Evolutionary conservation across 176 grass and related monocot genomes (phyloP).

Genomic region (Chrysopogon serrulatus): DNA sequence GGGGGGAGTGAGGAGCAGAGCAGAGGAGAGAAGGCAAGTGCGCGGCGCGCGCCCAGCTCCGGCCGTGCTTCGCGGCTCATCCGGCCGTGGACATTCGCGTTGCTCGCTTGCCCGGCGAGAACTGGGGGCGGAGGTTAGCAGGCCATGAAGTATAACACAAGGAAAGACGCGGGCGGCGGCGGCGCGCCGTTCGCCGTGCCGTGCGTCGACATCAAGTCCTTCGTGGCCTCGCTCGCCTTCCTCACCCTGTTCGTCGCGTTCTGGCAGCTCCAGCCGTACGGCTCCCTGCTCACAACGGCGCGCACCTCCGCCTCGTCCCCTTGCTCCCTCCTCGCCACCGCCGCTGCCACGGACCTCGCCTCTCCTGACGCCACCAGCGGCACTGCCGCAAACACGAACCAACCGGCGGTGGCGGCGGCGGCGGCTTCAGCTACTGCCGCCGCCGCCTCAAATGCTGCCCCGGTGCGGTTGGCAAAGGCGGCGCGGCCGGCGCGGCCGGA

Average conservation of each 20-base stretch:
- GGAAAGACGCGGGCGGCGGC: conserved; percentile 40
- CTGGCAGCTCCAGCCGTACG: conserved; percentile 91
- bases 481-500: not conserved
- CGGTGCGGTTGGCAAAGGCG: not conserved
- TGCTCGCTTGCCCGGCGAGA: not conserved
- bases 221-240: conserved; percentile 62
- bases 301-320: conserved; percentile 29
- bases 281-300: conserved; percentile 37
- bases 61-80: not conserved
- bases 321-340: conserved; percentile 1
- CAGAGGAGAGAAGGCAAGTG: not conserved
- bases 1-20: not conserved
- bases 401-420: not conserved
- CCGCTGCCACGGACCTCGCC: not conserved
- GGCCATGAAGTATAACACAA: conserved; percentile 46
- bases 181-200: conserved; percentile 27
- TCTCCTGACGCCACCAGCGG: not conserved
- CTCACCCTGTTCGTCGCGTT: conserved; percentile 66
- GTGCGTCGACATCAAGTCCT: conserved; percentile 77
- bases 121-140: no score
- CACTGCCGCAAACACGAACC: not conserved
- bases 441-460: not conserved
- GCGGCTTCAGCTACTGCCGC: not conserved
- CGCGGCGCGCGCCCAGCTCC: not conserved
- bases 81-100: not conserved